phyloP scores from a whole-genome alignment of 192 early-diverging fungal genomes.

The Umbelopsis isabellina region DNA sequence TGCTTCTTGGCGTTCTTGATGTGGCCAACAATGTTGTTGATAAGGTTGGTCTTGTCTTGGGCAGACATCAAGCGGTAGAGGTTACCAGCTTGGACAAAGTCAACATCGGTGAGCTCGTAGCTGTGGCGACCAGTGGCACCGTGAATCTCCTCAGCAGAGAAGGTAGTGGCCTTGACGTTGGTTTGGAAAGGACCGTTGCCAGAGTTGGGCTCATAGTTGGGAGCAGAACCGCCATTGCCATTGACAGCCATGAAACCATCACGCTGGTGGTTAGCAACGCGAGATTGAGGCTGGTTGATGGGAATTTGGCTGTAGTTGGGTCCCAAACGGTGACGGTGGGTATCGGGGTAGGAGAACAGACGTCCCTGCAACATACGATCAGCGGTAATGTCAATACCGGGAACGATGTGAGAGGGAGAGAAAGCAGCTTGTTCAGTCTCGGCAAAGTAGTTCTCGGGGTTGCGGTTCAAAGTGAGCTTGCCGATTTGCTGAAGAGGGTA shows the following conservation, averaged over 20 bases:
- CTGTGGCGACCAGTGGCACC: constrained; percentile 54
- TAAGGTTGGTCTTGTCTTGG: constrained; percentile 62
- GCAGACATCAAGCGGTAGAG: constrained; percentile 59
- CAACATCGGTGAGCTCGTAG: constrained; percentile 55
- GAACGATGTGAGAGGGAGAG: constrained; percentile 67
- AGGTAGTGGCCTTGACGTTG: constrained; percentile 53
- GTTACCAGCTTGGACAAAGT: constrained; percentile 67
- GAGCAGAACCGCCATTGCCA: constrained; percentile 59
- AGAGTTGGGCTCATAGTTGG: constrained; percentile 73
- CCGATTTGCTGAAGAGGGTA: constrained; percentile 68
- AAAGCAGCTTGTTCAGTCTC: constrained; percentile 77
- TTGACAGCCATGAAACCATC: constrained; percentile 61
- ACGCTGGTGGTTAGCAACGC: constrained; percentile 65
- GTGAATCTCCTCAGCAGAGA: constrained; percentile 39
- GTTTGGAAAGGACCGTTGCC: constrained; percentile 60
- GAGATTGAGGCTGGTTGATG: constrained; percentile 56
- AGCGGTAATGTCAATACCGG: constrained; percentile 67
- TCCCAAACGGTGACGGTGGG: constrained; percentile 69
- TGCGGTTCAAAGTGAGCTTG: constrained; percentile 70
- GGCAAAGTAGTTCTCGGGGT: constrained; percentile 77
- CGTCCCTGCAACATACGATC: constrained; percentile 77
- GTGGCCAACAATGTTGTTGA: constrained; percentile 60
- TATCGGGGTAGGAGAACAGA: constrained; percentile 74
- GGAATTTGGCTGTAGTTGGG: constrained; percentile 76
- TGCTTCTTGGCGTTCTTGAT: constrained; percentile 53